Evolutionary conservation across 805 yeast genomes (phyloP), one percentile per base, ranked within the genome.

Genomic region (Ascoidea tarda): DNA sequence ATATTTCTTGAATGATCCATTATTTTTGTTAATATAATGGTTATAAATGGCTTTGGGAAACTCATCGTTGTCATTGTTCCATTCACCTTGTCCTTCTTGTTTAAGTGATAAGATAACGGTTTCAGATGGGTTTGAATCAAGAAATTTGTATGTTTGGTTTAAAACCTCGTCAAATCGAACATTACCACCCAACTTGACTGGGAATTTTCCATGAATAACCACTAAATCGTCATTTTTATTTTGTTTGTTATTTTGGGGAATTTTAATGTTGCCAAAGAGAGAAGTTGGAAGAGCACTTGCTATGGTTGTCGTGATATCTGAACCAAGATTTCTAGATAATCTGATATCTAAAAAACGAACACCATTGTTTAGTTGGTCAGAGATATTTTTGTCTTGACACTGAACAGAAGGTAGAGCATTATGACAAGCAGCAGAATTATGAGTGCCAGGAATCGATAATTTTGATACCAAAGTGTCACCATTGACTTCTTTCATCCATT

Each of bases 361-460:
- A 12, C 93, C 93, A 59, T 84, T 71, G 51, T 75, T 66, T 68
- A 85, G 74, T 65, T 85, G 93, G 2, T 76, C 78, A 2, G 73
- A 65, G 50, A 85, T 71, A 0, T 78, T 65, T 6, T 71, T 76
- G 16, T 79, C 84, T 64, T 85, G 93, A 63, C 93, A 85, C 62
- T 80, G 83, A 33, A 85, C 90, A 0, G 87, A 78, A 33, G 91
- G 91, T 49, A 83, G 58, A 1, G 90, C 83, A 6, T 75, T 69
- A 62, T 82, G 81, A 59, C 76, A 79, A 5, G 91, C 91, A 12
- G 84, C 87, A 47, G 87, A 74, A 63, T 85, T 84, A 68, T 85
- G 93, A n/a, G 91, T 84, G n/a, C 93, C 93, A 6, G 91, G 89
- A 51, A 85, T 70, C 0, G 90, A 70, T 51, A 85, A 70, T 53